Evolutionary conservation across 2,329 filamentous ascomycete genomes (phyloP).

Genomic region (Emericellopsis atlantica): DNA sequence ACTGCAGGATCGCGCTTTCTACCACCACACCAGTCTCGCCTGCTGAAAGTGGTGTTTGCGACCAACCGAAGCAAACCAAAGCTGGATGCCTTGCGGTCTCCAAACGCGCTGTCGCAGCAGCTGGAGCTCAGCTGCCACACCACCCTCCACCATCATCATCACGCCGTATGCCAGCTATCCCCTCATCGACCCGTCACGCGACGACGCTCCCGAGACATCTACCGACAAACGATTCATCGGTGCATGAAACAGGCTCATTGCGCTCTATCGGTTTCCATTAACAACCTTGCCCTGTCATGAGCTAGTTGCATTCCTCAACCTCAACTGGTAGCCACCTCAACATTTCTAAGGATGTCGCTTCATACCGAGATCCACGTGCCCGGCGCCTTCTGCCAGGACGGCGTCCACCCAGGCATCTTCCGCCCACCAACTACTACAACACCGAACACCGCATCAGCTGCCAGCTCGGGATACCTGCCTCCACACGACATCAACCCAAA

Average conservation of each 20-base stretch:
- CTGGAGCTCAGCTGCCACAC: neutral
- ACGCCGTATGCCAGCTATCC: neutral
- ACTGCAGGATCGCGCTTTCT: no score
- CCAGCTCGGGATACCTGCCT: constrained; percentile 24
- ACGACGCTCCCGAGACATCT: neutral
- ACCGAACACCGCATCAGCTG: constrained; percentile 8
- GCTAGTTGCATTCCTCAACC: neutral
- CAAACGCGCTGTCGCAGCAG: no score
- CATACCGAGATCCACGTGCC: constrained; percentile 18
- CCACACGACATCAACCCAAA: neutral
- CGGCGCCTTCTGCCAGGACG: constrained; percentile 19
- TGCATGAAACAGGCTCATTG: neutral
- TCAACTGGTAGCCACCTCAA: neutral
- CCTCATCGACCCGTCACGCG: constrained; percentile 1
- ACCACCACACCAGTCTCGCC: no score
- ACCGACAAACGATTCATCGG: neutral
- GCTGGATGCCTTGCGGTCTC: no score
- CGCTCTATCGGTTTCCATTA: no score
- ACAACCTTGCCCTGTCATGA: neutral
- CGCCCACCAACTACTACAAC: constrained; percentile 24
- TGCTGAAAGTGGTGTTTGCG: no score
- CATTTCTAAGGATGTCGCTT: constrained; percentile 1
- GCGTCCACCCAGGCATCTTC: constrained; percentile 32
- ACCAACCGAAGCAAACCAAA: no score
- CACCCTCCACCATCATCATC: neutral